Evolutionary conservation across 2,329 filamentous ascomycete genomes (phyloP).

Genomic region (Verticillium klebahnii): DNA sequence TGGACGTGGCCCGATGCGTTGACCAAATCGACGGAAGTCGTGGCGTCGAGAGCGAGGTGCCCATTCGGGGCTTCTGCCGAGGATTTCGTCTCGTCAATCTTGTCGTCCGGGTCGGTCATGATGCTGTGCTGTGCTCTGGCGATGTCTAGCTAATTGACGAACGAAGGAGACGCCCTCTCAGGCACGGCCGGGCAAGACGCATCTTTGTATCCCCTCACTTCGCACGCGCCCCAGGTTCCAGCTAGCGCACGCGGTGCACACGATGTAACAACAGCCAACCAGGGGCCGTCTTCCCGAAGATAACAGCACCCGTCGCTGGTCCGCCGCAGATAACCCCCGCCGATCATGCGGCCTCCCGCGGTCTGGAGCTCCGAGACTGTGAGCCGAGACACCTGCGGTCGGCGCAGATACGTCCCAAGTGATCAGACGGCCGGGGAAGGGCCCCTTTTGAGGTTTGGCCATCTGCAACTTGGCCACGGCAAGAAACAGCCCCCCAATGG

Average conservation of each 20-base stretch:
- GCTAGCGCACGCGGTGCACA: background rate
- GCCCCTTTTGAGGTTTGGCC: background rate
- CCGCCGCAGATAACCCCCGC: background rate
- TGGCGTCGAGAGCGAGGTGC: background rate
- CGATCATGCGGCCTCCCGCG: background rate
- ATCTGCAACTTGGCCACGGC: background rate
- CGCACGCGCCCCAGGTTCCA: too few relatives aligned
- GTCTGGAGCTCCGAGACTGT: background rate
- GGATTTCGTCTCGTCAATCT: background rate
- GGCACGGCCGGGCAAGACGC: background rate
- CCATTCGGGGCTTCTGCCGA: background rate
- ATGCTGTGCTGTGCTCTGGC: background rate
- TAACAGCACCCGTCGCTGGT: background rate
- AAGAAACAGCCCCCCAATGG: background rate
- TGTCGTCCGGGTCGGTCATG: background rate
- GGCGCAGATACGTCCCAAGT: background rate
- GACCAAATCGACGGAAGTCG: constrained; percentile 11
- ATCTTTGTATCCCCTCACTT: background rate
- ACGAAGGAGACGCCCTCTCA: background rate
- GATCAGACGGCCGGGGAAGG: background rate
- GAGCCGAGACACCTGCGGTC: background rate
- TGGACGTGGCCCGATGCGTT: constrained; percentile 37
- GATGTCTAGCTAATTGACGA: background rate
- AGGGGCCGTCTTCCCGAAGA: background rate
- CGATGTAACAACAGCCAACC: background rate